These are phyloP conservation scores for Apiospora koreana DNA, from an alignment of 2,329 filamentous ascomycete genomes.

Conservation along the genomic window DNA sequence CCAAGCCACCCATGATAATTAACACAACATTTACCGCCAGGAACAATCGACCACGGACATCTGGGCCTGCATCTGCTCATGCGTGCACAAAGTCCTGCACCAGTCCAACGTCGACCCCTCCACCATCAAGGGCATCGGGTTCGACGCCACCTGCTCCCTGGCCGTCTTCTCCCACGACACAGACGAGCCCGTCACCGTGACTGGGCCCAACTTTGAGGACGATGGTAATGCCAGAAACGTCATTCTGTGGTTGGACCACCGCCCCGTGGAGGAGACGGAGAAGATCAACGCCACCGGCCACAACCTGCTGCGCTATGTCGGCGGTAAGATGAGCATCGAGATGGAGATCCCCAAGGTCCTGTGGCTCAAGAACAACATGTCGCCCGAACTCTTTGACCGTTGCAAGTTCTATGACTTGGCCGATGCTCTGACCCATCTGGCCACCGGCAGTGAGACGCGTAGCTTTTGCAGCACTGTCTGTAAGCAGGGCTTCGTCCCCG, in stretches of 20 bases:
- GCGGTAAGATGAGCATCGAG: slow-evolving; percentile 97
- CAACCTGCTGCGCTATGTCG: slow-evolving; percentile 92
- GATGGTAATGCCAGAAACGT: slow-evolving; percentile 88
- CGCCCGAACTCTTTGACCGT: slow-evolving; percentile 80
- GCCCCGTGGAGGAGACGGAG: slow-evolving; percentile 85
- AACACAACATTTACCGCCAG: slow-evolving; percentile 35
- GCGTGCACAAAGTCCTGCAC: slow-evolving; percentile 78
- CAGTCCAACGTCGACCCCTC: slow-evolving; percentile 77
- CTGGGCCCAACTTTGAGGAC: slow-evolving; percentile 80
- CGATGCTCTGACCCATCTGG: slow-evolving; percentile 91
- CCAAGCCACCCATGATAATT: slow-evolving; percentile 8
- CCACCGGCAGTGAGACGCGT: slow-evolving; percentile 86
- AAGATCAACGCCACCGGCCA: slow-evolving; percentile 92
- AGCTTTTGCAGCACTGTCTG: slow-evolving; percentile 97
- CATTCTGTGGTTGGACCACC: slow-evolving; percentile 95
- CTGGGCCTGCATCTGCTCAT: slow-evolving; percentile 91
- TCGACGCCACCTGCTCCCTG: slow-evolving; percentile 98
- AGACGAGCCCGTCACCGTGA: slow-evolving; percentile 88
- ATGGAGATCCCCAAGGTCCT: slow-evolving; percentile 99
- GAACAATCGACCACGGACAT: slow-evolving; percentile 99
- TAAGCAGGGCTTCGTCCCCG: slow-evolving; percentile 94
- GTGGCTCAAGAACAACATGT: slow-evolving; percentile 99
- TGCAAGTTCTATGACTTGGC: slow-evolving; percentile 98
- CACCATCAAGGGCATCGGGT: slow-evolving; percentile 86
- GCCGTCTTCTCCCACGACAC: slow-evolving; percentile 88